A percentile compares a stretch with the other conserved stretches of the same genome.
phyloP scores from a whole-genome alignment of 352 stramenopile species.

The Phytophthora pseudosyringae region DNA sequence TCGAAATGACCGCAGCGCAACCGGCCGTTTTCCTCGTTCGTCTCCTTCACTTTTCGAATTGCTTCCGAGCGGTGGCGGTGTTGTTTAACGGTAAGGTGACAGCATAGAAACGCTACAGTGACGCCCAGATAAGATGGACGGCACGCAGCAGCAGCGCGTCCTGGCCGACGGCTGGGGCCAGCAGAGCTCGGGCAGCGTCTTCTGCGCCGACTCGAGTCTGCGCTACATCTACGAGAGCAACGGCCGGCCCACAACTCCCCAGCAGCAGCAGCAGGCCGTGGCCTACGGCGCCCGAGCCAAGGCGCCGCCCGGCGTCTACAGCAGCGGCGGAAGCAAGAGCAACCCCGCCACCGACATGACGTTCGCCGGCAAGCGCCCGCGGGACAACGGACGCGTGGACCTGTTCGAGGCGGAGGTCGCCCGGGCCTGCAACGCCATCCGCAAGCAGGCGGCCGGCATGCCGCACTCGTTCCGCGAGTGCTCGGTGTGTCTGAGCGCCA shows the following conservation, averaged over 20 bases:
- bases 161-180: conserved; percentile 75
- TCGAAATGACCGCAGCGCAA: not conserved
- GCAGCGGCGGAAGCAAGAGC: conserved; percentile 4
- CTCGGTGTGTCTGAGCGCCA: conserved; percentile 73
- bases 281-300: conserved; percentile 6
- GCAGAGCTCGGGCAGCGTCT: conserved; percentile 64
- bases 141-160: conserved; percentile 57
- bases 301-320: conserved; percentile 7
- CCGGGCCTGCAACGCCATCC: conserved; percentile 57
- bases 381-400: conserved; percentile 51
- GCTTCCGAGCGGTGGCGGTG: conserved; percentile 19
- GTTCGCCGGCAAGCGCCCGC: conserved; percentile 37
- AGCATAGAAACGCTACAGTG: conserved; percentile 14
- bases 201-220: conserved; percentile 84
- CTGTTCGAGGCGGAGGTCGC: conserved; percentile 73
- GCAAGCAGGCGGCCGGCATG: conserved; percentile 46
- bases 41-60: conserved; percentile 27
- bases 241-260: not conserved
- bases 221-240: conserved; percentile 80
- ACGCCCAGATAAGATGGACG: conserved; percentile 32
- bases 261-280: conserved; percentile 5
- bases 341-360: conserved; percentile 16
- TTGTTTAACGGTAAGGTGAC: conserved; percentile 22
- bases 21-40: no score
- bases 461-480: conserved; percentile 73